Percentiles rank a stretch among this genome's conserved stretches.
phyloP scores from a whole-genome alignment of 768 basidiomycete genomes.

The Tylopilus rubrobrunneus region DNA sequence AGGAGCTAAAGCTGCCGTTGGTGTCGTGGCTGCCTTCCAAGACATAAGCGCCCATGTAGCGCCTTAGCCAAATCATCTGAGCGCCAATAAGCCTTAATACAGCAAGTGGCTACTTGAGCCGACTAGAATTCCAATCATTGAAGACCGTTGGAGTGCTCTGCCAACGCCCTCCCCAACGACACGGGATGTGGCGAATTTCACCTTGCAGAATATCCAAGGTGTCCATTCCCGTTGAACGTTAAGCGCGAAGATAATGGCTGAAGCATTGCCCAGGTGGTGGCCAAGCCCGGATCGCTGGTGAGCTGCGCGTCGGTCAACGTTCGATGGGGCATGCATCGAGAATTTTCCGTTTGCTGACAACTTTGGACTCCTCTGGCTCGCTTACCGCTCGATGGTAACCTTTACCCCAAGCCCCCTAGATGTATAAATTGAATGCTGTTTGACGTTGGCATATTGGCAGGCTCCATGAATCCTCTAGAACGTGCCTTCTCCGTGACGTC shows the following conservation, averaged over 20 bases:
- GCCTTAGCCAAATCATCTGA: too few relatives aligned
- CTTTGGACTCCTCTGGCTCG: not conserved
- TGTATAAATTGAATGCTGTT: not conserved
- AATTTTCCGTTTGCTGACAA: not conserved
- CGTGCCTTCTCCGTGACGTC: not conserved
- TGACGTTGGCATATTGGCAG: not conserved
- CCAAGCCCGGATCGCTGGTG: not conserved
- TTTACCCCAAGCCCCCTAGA: too few relatives aligned
- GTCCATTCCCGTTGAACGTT: not conserved
- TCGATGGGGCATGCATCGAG: not conserved
- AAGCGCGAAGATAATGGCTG: not conserved
- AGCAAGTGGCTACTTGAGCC: slow-evolving; percentile 8
- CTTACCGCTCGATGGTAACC: not conserved
- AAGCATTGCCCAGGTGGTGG: not conserved
- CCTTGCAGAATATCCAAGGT: not conserved
- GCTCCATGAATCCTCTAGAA: not conserved
- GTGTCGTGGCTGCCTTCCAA: slow-evolving; percentile 3
- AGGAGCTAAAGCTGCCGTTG: too few relatives aligned
- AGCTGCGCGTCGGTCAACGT: not conserved
- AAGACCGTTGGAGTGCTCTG: not conserved
- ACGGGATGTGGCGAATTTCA: not conserved
- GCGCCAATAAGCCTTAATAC: not conserved
- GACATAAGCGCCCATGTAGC: not conserved
- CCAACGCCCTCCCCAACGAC: not conserved
- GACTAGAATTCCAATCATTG: not conserved